phyloP scores from a whole-genome alignment of 371 early-diverging fungal genomes.

The Circinella minor region DNA sequence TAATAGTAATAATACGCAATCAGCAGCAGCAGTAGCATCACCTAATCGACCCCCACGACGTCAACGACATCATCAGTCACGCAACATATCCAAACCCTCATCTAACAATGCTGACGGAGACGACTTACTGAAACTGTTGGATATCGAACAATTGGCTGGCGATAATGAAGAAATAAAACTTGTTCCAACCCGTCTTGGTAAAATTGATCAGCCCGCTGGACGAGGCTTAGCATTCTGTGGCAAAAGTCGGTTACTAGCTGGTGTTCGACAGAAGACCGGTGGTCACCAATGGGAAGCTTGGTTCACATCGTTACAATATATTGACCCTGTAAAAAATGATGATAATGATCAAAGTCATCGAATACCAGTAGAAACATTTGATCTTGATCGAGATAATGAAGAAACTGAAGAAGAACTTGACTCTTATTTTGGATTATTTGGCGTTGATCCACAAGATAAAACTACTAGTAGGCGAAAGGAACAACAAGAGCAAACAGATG shows the following conservation, averaged over 20 bases:
- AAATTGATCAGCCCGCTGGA: slow-evolving; percentile 32
- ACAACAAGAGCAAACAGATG: slow-evolving; percentile 14
- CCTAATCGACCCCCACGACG: slow-evolving; percentile 4
- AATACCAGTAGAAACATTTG: slow-evolving; percentile 31
- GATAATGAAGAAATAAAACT: slow-evolving; percentile 25
- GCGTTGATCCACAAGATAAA: neutral
- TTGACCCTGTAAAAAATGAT: slow-evolving; percentile 21
- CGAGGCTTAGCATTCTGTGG: slow-evolving; percentile 37
- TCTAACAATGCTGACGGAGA: neutral
- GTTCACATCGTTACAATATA: slow-evolving; percentile 40
- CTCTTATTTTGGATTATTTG: slow-evolving; percentile 13
- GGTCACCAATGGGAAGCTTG: slow-evolving; percentile 36
- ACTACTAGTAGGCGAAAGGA: neutral
- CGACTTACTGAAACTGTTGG: slow-evolving; percentile 17
- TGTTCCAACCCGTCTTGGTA: slow-evolving; percentile 32
- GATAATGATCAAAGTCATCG: neutral
- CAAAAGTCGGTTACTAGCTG: slow-evolving; percentile 40
- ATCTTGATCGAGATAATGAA: slow-evolving; percentile 22
- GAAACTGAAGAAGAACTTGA: slow-evolving; percentile 3
- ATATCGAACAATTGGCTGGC: slow-evolving; percentile 40
- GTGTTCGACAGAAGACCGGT: slow-evolving; percentile 29
- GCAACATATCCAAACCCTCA: neutral
- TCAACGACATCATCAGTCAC: neutral
- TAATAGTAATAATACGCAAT: neutral
- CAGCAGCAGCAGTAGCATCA: neutral